Conservation (phyloP, 805 yeast species). For the Hanseniaspora taiwanica region DNA sequence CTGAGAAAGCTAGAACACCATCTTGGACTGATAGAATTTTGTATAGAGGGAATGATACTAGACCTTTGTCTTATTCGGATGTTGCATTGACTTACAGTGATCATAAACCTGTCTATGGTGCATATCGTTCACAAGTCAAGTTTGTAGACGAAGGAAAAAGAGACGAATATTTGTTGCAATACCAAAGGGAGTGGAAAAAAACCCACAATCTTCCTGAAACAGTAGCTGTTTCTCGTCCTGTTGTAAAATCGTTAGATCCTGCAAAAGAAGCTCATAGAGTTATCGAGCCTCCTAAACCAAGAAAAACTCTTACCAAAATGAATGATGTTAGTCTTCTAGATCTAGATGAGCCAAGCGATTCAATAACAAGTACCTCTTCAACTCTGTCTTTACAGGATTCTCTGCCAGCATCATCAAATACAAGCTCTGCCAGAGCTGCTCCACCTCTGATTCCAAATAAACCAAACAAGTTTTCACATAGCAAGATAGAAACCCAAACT, state of each 20-base stretch:
- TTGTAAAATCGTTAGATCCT: constrained; percentile 6
- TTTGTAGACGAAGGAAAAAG: constrained; percentile 55
- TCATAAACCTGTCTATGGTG: constrained; percentile 85
- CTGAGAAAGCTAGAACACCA: constrained; percentile 87
- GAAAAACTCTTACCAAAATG: background rate
- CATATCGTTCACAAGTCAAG: constrained; percentile 52
- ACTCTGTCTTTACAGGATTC: background rate
- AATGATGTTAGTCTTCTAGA: constrained; percentile 9
- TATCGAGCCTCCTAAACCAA: constrained; percentile 3
- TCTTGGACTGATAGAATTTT: constrained; percentile 93
- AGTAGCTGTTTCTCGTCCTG: no score
- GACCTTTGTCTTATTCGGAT: constrained; percentile 57
- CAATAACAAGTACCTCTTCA: background rate
- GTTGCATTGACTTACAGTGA: constrained; percentile 62
- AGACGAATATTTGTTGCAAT: constrained; percentile 37
- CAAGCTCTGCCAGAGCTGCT: background rate
- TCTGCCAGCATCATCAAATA: background rate
- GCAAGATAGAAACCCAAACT: background rate
- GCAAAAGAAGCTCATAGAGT: background rate
- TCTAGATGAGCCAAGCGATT: constrained; percentile 2
- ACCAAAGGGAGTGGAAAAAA: constrained; percentile 45
- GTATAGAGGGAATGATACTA: constrained; percentile 42
- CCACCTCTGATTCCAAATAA: constrained; percentile 9
- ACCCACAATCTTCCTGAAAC: constrained; percentile 20
- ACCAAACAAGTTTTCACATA: background rate